A percentile compares a stretch with the other conserved stretches of the same genome.
Conservation (phyloP, 1,139 yeast species). For the Sugiyamaella novakii region DNA sequence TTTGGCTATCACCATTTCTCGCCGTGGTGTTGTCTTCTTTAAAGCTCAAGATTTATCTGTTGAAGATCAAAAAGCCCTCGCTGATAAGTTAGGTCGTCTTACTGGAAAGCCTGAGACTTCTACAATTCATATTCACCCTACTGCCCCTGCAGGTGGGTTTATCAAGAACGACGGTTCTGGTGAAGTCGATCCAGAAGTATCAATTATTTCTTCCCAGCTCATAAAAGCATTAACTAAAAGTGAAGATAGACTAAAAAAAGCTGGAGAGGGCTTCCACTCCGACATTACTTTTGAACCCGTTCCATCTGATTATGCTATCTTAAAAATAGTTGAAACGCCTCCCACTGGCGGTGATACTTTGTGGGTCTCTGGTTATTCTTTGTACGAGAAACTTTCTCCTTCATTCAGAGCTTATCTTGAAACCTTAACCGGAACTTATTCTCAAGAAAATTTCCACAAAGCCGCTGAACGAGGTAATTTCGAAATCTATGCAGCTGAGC, state of each 20-base stretch:
- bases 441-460: slow-evolving; percentile 37
- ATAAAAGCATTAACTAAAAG: slow-evolving; percentile 26
- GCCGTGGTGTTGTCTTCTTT: slow-evolving; percentile 68
- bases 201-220: slow-evolving; percentile 33
- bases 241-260: slow-evolving; percentile 16
- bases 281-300: slow-evolving; percentile 51
- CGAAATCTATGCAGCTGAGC: slow-evolving; percentile 41
- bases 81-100: slow-evolving; percentile 59
- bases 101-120: slow-evolving; percentile 69
- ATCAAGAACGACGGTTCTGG: slow-evolving; percentile 24
- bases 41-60: slow-evolving; percentile 64
- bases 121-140: slow-evolving; percentile 54
- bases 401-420: slow-evolving; percentile 48
- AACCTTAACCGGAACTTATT: slow-evolving; percentile 40
- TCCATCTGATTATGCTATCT: slow-evolving; percentile 50
- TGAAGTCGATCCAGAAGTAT: slow-evolving; percentile 31
- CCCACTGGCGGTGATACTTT: slow-evolving; percentile 50
- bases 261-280: slow-evolving; percentile 46
- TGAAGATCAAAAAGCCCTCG: slow-evolving; percentile 53
- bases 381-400: slow-evolving; percentile 51
- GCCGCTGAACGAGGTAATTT: slow-evolving; percentile 38
- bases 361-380: slow-evolving; percentile 51
- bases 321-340: slow-evolving; percentile 49
- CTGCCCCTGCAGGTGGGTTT: slow-evolving; percentile 37
- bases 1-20: slow-evolving; percentile 61